Conservation (phyloP, 371 early-diverging fungal genomes). For the Lichtheimia ramosa region DNA sequence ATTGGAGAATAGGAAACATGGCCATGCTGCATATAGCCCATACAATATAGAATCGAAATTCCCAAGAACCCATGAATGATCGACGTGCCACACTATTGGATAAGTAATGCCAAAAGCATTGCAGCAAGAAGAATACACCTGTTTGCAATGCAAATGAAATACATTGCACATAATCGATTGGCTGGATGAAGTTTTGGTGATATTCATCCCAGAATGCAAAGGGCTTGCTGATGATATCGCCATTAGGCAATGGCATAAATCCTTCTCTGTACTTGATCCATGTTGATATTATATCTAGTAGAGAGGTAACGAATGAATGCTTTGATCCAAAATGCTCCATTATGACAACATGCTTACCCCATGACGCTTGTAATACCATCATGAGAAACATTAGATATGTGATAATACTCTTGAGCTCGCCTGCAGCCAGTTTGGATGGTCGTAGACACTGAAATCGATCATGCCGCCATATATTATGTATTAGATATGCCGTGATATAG, state of each 20-base stretch:
- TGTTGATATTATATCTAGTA: slow-evolving; percentile 39
- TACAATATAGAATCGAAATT: slow-evolving; percentile 32
- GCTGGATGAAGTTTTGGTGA: slow-evolving; percentile 27
- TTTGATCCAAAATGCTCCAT: not conserved
- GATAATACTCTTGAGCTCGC: slow-evolving; percentile 46
- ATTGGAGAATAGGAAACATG: slow-evolving; percentile 49
- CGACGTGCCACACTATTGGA: slow-evolving; percentile 27
- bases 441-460: slow-evolving; percentile 40
- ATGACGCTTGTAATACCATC: slow-evolving; percentile 38
- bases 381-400: slow-evolving; percentile 40
- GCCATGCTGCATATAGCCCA: slow-evolving; percentile 41
- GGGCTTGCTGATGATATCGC: slow-evolving; percentile 32
- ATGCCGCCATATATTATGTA: slow-evolving; percentile 29
- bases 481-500: slow-evolving; percentile 28
- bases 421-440: slow-evolving; percentile 30
- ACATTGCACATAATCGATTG: slow-evolving; percentile 27
- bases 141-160: slow-evolving; percentile 26
- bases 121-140: slow-evolving; percentile 29
- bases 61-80: slow-evolving; percentile 34
- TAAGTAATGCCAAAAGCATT: slow-evolving; percentile 37
- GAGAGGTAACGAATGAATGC: not conserved
- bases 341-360: slow-evolving; percentile 25
- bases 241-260: slow-evolving; percentile 22
- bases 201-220: slow-evolving; percentile 32
- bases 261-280: slow-evolving; percentile 51